A percentile compares a stretch with the other conserved stretches of the same genome.
phyloP scores from a whole-genome alignment of 257 asterid genomes.

The Solanum bulbocastanum region DNA sequence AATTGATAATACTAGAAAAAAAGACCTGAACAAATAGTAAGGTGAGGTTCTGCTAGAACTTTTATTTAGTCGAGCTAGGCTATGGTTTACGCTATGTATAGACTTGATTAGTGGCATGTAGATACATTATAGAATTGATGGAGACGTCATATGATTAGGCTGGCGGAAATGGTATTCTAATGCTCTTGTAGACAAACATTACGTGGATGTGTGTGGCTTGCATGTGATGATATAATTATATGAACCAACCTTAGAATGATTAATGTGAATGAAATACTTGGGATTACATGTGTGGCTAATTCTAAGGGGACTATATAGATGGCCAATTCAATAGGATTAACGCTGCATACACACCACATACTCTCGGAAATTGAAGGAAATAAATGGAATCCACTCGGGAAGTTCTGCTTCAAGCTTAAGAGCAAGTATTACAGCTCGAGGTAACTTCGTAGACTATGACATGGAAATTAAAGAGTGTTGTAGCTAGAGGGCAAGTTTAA shows the following conservation, averaged over 20 bases:
- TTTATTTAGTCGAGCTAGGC: not conserved
- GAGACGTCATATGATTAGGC: not conserved
- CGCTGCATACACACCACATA: not conserved
- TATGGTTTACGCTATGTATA: not conserved
- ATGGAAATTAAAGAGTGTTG: not conserved
- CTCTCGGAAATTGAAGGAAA: too few relatives aligned
- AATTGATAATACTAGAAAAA: not conserved
- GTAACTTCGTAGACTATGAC: not conserved
- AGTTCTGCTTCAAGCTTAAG: not conserved
- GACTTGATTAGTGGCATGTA: not conserved
- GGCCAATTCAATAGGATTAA: not conserved
- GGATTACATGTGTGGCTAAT: not conserved
- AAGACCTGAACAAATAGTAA: not conserved
- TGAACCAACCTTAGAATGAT: not conserved
- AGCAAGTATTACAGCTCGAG: not conserved
- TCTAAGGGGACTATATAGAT: not conserved
- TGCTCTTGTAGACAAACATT: not conserved
- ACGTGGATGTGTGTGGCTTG: not conserved
- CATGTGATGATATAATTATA: not conserved
- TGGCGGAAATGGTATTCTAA: not conserved
- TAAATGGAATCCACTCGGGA: not conserved
- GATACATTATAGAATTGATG: not conserved
- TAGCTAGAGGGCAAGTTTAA: not conserved
- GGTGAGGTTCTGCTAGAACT: not conserved
- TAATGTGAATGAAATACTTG: not conserved